Conservation (phyloP, 257 asterid species). For the Lycium ferocissimum region DNA sequence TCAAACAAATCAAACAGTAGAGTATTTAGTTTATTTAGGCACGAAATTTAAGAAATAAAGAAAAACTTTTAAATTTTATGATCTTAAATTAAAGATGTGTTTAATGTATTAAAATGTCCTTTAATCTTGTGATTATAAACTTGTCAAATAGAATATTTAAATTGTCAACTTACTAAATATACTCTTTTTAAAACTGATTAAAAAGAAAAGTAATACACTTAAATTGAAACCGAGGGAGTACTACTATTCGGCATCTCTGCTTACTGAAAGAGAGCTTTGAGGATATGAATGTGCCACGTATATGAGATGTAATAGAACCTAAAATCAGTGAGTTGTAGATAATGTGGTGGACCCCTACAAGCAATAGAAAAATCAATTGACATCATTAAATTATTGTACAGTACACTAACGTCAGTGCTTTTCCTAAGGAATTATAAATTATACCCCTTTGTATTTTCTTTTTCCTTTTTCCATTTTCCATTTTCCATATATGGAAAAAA, state of each 20-base stretch:
- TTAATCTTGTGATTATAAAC: too few species aligned
- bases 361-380: neutral
- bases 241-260: constrained; percentile 26
- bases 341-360: constrained; percentile 29
- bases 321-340: constrained; percentile 27
- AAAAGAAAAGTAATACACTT: too few species aligned
- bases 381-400: neutral
- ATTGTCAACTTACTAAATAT: too few species aligned
- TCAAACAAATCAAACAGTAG: too few species aligned
- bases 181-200: too few species aligned
- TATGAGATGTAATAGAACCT: constrained; percentile 24
- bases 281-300: constrained; percentile 59
- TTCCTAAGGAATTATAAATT: neutral
- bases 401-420: neutral
- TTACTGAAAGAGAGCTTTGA: constrained; percentile 42
- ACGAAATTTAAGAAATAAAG: too few species aligned
- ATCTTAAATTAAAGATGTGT: too few species aligned
- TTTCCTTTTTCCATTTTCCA: neutral
- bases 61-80: too few species aligned
- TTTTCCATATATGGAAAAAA: constrained; percentile 23
- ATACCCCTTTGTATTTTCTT: neutral
- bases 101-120: too few species aligned
- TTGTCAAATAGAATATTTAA: too few species aligned
- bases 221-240: too few species aligned
- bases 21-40: too few species aligned